Base-by-base conservation (phyloP, 345 rosid species). In the Trapa incisa region DNA sequence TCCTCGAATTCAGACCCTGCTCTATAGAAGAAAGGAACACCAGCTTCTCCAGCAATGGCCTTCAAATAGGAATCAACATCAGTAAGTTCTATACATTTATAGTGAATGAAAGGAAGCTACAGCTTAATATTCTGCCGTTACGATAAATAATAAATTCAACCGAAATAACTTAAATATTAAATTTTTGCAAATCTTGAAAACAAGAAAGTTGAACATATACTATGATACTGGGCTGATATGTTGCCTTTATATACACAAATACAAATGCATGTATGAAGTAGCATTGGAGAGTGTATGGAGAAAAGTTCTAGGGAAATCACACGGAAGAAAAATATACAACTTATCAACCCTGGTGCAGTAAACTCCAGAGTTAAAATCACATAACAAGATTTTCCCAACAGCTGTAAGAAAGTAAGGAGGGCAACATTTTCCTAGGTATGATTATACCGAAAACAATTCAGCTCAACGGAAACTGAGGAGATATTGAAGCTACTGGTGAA, bases 11-110 rank as follows among this genome's bases (percentile, higher is more conserved):
- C 99, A 74, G 99, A 95, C 64, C 99, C 99, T 61, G 99, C 96
- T 78, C 99, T 84, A 62, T 94, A 94, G 83, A 94, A 94, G 79
- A 94, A 91, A 45, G 99, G 97, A 43, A 91, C 99, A 47, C 99
- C 99, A 63, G 99, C 99, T 85, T 95, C 99, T 77, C 99, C 99
- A 76, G 99, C 97, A 82, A 91, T 95, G 47, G 99, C 99, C 99
- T 95, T 78, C 47, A 65, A 76, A 73, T 47, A 70, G 71, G 71
- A 71, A 22, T 66, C 7, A 50, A 61, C 56, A n/a, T 15, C 43
- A 47, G 17, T 61, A 39, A 45, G 12, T 62, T 36, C 22, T 45
- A 3, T 64, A 64, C 15, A 70, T 62, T 58, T 54, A 22, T n/a
- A 10, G 60, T 3, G 33, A 54, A 4, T 13, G 54, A 48, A 54